Evolutionary conservation across 75 land plant species (phyloP).

Genomic region (Picea glauca): DNA sequence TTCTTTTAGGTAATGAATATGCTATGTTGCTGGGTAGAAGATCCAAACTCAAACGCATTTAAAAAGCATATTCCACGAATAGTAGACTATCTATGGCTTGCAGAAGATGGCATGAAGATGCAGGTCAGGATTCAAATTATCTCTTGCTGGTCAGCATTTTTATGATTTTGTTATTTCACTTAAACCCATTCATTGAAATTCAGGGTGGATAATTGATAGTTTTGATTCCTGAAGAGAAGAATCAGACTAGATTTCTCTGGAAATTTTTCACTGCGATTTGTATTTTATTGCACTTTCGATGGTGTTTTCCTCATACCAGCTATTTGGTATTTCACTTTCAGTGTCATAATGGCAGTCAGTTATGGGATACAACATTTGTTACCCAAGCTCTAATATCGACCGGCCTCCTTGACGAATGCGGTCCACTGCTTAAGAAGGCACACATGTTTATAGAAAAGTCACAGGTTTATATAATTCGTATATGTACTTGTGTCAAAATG

Average conservation of each 20-base stretch:
- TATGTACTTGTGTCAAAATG: background rate
- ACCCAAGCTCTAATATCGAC: constrained; percentile 79
- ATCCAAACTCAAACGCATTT: constrained; percentile 90
- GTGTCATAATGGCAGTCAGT: constrained; percentile 89
- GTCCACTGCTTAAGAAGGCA: constrained; percentile 61
- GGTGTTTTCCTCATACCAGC: background rate
- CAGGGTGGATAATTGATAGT: background rate
- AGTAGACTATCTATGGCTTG: constrained; percentile 88
- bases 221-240: background rate
- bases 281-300: background rate
- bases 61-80: constrained; percentile 82
- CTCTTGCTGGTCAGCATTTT: background rate
- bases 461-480: constrained; percentile 44
- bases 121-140: constrained; percentile 39
- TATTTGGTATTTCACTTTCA: constrained; percentile 15
- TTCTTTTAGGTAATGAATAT: constrained; percentile 69
- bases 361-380: constrained; percentile 86
- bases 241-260: background rate
- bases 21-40: constrained; percentile 96
- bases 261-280: background rate
- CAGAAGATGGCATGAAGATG: constrained; percentile 99
- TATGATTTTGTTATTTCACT: background rate
- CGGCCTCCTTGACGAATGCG: constrained; percentile 53
- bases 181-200: background rate
- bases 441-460: constrained; percentile 57